Conservation (phyloP, 2,329 filamentous ascomycete genomes). For the Xylariaceae sp. region DNA sequence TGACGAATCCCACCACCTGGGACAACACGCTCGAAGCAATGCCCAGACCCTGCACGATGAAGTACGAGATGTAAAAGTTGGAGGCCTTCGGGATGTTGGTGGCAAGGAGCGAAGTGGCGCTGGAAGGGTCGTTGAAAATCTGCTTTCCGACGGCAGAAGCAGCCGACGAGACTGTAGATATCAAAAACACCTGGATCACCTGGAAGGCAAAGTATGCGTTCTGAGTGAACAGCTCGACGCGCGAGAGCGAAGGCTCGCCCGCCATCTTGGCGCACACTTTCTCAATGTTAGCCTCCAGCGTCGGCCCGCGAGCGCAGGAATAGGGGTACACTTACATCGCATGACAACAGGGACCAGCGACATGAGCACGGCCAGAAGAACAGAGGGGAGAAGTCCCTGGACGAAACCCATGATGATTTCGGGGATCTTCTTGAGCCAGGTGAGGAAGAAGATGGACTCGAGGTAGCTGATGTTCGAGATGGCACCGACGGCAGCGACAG, state of each 20-base stretch:
- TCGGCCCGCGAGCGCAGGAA: background rate
- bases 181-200: slow-evolving; percentile 84
- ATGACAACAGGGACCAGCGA: slow-evolving; percentile 77
- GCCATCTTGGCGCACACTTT: slow-evolving; percentile 70
- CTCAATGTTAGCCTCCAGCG: slow-evolving; percentile 7
- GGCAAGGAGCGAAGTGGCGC: slow-evolving; percentile 59
- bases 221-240: slow-evolving; percentile 82
- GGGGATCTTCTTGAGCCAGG: slow-evolving; percentile 67
- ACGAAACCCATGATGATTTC: slow-evolving; percentile 68
- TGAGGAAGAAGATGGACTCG: slow-evolving; percentile 56
- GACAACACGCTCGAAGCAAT: slow-evolving; percentile 69
- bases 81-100: slow-evolving; percentile 71
- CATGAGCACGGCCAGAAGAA: slow-evolving; percentile 77
- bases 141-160: slow-evolving; percentile 61
- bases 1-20: slow-evolving; percentile 61
- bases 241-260: slow-evolving; percentile 71
- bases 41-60: slow-evolving; percentile 82
- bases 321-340: slow-evolving; percentile 47
- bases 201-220: slow-evolving; percentile 89
- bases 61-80: slow-evolving; percentile 94
- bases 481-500: slow-evolving; percentile 70
- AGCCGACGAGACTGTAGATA: slow-evolving; percentile 75
- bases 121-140: slow-evolving; percentile 55
- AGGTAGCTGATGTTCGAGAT: slow-evolving; percentile 79
- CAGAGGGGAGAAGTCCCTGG: slow-evolving; percentile 72